Conservation (phyloP, 140 eudicot genomes). For the Erigeron philadelphicus region DNA sequence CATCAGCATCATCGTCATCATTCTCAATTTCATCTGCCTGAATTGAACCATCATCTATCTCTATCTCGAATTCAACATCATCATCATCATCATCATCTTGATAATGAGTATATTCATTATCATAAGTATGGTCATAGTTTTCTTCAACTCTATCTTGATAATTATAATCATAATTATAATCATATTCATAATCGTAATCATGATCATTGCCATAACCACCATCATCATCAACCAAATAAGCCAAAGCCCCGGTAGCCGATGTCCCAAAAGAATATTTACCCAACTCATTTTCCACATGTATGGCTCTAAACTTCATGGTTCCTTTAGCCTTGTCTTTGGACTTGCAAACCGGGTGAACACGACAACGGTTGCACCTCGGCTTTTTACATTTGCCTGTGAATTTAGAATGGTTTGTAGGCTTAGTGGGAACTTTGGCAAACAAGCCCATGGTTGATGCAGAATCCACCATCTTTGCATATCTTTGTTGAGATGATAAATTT, state of each 20-base stretch:
- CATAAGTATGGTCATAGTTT: constrained; percentile 13
- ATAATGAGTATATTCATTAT: constrained; percentile 16
- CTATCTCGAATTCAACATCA: constrained; percentile 14
- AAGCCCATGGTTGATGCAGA: constrained; percentile 45
- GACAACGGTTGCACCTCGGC: constrained; percentile 44
- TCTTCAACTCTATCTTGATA: constrained; percentile 31
- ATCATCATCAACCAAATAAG: constrained; percentile 35
- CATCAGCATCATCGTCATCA: no score
- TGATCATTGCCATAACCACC: constrained; percentile 22
- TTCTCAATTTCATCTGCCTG: not conserved
- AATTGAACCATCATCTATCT: not conserved
- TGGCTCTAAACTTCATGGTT: constrained; percentile 34
- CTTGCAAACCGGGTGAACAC: constrained; percentile 44
- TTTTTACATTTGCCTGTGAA: constrained; percentile 60
- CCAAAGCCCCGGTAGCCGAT: constrained; percentile 44
- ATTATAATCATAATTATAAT: constrained; percentile 24
- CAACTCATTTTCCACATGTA: constrained; percentile 21
- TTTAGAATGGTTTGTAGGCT: constrained; percentile 75
- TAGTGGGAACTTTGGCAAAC: constrained; percentile 46
- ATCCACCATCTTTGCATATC: constrained; percentile 30
- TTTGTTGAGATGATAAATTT: constrained; percentile 22
- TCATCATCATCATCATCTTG: constrained; percentile 16
- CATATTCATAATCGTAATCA: constrained; percentile 23
- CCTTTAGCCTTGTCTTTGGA: constrained; percentile 59
- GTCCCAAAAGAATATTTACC: constrained; percentile 30